These are phyloP conservation scores for Meyerozyma elateridarum DNA, from an alignment of 1,139 yeast species.

Conservation along the genomic window DNA sequence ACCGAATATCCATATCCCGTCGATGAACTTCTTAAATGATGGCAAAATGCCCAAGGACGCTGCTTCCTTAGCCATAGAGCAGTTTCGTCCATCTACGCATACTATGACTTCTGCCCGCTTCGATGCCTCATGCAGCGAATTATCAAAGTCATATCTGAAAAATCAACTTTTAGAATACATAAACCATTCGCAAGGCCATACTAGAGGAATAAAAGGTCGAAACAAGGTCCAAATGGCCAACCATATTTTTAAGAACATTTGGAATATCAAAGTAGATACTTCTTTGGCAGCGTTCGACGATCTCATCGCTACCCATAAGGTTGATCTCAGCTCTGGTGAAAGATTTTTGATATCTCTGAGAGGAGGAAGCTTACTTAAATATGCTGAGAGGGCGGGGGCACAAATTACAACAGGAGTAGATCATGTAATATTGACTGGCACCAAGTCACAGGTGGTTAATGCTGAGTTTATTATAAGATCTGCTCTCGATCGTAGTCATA, in stretches of 20 bases:
- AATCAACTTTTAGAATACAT: too few species aligned
- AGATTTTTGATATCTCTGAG: neutral
- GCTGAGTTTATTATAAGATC: conserved; percentile 28
- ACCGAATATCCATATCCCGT: too few species aligned
- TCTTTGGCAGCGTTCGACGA: too few species aligned
- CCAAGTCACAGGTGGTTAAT: conserved; percentile 29
- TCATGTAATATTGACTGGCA: conserved; percentile 23
- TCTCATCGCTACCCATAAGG: neutral
- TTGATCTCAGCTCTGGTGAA: conserved; percentile 7
- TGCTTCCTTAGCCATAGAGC: neutral
- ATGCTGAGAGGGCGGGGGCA: conserved; percentile 8
- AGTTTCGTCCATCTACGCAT: too few species aligned
- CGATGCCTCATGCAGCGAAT: too few species aligned
- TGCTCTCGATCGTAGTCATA: conserved; percentile 8
- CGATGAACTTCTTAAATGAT: conserved; percentile 1
- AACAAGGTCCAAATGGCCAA: conserved; percentile 1
- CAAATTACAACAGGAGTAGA: conserved; percentile 15
- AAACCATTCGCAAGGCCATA: too few species aligned
- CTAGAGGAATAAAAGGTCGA: neutral
- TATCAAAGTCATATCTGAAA: too few species aligned
- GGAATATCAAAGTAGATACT: too few species aligned
- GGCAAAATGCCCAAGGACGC: neutral
- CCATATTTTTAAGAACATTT: neutral
- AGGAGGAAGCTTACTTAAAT: neutral
- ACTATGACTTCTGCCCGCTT: too few species aligned